Evolutionary conservation across 2,329 filamentous ascomycete species (phyloP).

Genomic region (Paradendryphiella salina): DNA sequence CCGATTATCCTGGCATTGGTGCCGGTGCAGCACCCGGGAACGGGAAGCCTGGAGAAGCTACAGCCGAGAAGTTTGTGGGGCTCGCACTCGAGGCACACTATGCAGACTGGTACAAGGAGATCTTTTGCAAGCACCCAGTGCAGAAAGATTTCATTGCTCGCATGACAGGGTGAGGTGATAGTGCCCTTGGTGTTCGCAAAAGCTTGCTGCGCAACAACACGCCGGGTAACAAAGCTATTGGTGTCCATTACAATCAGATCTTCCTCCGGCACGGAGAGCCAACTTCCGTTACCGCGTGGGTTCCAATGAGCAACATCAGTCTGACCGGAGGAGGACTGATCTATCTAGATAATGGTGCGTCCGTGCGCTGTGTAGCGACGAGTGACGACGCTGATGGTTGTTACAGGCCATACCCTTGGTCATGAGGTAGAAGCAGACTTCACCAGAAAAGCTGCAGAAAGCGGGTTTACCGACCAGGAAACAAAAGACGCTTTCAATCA

Average conservation of each 20-base stretch:
- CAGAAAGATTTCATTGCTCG: constrained; percentile 55
- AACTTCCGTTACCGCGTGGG: constrained; percentile 61
- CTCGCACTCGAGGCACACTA: constrained; percentile 59
- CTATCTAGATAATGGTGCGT: constrained; percentile 57
- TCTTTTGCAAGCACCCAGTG: constrained; percentile 58
- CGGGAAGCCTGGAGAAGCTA: constrained; percentile 49
- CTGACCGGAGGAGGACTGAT: constrained; percentile 62
- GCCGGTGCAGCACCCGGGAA: constrained; percentile 54
- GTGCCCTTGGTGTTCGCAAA: constrained; percentile 53
- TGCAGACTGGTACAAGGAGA: constrained; percentile 52
- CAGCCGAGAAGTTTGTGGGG: constrained; percentile 53
- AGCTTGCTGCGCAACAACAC: constrained; percentile 61
- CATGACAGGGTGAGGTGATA: constrained; percentile 58
- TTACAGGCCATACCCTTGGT: constrained; percentile 52
- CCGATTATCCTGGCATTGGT: constrained; percentile 58
- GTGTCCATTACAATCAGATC: constrained; percentile 64
- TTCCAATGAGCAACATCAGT: constrained; percentile 59
- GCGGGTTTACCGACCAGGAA: constrained; percentile 58
- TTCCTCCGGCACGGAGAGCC: constrained; percentile 60
- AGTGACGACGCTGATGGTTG: not conserved
- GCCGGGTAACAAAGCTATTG: constrained; percentile 60
- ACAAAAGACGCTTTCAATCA: constrained; percentile 52
- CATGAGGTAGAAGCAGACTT: constrained; percentile 57
- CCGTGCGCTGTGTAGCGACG: too few relatives aligned
- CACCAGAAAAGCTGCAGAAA: constrained; percentile 52